A percentile compares a stretch with the other conserved stretches of the same genome.
These are phyloP conservation scores for Naematelia encephala DNA, from an alignment of 768 basidiomycete species.

Conservation along the genomic window DNA sequence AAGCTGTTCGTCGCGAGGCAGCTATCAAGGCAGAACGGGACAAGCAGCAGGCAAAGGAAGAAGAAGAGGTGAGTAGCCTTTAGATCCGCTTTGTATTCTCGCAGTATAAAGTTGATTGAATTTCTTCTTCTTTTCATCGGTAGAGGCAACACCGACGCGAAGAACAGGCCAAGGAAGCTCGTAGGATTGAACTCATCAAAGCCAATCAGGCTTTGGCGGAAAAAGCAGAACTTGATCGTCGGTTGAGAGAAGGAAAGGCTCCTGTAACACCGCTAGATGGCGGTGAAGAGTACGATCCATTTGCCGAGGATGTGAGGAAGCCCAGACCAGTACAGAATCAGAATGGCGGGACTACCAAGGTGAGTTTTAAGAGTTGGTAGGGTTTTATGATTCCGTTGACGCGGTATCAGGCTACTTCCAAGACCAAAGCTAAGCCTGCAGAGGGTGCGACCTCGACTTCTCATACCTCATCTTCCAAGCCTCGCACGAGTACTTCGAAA, in stretches of 20 bases:
- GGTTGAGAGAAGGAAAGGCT: background rate
- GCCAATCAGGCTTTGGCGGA: conserved; percentile 30
- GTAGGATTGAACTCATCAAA: conserved; percentile 27
- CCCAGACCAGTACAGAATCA: background rate
- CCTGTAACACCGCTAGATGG: background rate
- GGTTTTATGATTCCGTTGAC: background rate
- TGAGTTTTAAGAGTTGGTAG: too few relatives aligned
- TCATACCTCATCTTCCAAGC: conserved; percentile 1
- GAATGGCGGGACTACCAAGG: background rate
- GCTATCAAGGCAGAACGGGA: conserved; percentile 32
- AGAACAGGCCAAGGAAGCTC: conserved; percentile 28
- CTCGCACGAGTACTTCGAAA: background rate
- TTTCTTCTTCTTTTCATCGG: background rate
- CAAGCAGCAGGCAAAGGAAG: conserved; percentile 29
- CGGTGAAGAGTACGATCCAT: conserved; percentile 33
- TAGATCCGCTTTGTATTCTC: background rate
- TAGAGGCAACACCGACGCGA: conserved; percentile 21
- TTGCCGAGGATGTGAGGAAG: conserved; percentile 35
- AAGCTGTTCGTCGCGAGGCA: conserved; percentile 28
- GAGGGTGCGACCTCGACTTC: background rate
- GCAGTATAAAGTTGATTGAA: background rate
- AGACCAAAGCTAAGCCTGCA: background rate
- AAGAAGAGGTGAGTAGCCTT: conserved; percentile 28
- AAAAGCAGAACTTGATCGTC: background rate
- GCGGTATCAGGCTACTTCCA: background rate